Conservation (phyloP, 495 filamentous ascomycete species). For the Penicillium paradoxum region DNA sequence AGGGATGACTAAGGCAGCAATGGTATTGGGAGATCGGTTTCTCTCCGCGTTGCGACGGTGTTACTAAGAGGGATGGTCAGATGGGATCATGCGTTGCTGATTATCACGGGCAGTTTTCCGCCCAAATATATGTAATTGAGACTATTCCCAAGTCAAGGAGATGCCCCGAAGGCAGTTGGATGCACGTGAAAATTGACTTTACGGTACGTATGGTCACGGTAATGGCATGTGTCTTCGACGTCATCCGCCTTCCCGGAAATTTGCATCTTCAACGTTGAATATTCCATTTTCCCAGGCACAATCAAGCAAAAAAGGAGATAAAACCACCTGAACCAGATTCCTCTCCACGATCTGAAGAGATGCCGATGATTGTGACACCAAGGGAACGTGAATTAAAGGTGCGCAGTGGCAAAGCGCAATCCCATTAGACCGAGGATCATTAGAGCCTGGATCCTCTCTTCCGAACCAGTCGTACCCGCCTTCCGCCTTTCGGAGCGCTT, state of each 20-base stretch:
- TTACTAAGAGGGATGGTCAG: background rate
- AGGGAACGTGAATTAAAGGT: background rate
- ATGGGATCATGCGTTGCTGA: background rate
- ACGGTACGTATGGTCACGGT: conserved; percentile 27
- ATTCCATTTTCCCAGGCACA: background rate
- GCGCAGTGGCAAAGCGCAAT: conserved; percentile 10
- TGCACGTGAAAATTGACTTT: conserved; percentile 22
- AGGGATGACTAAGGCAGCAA: conserved; percentile 19
- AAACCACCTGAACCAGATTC: background rate
- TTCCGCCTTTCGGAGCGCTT: conserved; percentile 26
- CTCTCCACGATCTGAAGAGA: background rate
- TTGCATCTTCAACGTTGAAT: background rate
- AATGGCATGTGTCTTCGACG: conserved; percentile 34
- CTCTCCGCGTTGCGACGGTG: background rate
- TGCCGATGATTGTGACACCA: conserved; percentile 10
- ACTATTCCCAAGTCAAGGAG: background rate
- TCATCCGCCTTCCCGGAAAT: conserved; percentile 18
- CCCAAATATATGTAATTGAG: background rate
- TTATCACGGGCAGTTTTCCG: background rate
- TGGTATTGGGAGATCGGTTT: background rate
- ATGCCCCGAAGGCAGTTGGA: background rate
- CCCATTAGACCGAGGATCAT: conserved; percentile 45
- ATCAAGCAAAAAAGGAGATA: background rate
- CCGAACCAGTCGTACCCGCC: conserved; percentile 34
- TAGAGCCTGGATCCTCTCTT: conserved; percentile 37